phyloP scores from a whole-genome alignment of 2,329 filamentous ascomycete genomes.

The Davidsoniella australis region DNA sequence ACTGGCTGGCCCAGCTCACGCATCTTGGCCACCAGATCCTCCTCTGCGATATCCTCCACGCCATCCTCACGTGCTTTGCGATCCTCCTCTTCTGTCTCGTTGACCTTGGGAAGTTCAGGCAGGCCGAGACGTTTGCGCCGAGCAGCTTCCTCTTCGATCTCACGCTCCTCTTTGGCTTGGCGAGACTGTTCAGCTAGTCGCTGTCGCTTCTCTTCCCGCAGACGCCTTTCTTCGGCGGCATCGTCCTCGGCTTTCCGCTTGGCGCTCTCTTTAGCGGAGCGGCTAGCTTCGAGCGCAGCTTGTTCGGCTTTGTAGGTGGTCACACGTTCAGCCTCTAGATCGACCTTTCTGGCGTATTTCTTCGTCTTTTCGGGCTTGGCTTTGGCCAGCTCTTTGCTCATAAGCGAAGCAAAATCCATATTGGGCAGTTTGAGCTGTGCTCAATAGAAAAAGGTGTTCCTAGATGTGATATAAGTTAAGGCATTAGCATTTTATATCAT shows the following conservation, averaged over 20 bases:
- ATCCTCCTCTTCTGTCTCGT: constrained; percentile 23
- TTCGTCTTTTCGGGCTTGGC: constrained; percentile 39
- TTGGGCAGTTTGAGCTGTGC: constrained; percentile 15
- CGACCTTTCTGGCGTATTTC: constrained; percentile 74
- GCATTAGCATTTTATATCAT: too few species aligned
- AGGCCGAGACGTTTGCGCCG: constrained; percentile 64
- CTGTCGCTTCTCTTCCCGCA: constrained; percentile 66
- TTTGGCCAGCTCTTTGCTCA: constrained; percentile 85
- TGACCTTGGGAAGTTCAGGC: constrained; percentile 42
- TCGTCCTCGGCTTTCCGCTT: constrained; percentile 89
- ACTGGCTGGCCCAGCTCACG: constrained; percentile 57
- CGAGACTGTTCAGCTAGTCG: constrained; percentile 68
- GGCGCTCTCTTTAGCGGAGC: constrained; percentile 48
- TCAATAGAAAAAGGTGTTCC: neutral
- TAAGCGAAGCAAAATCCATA: constrained; percentile 93
- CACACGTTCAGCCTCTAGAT: constrained; percentile 67
- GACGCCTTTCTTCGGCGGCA: constrained; percentile 48
- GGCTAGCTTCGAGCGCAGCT: constrained; percentile 52
- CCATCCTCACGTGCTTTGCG: constrained; percentile 17
- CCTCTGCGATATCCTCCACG: constrained; percentile 50
- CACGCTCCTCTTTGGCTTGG: constrained; percentile 51
- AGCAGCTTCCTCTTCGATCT: constrained; percentile 53
- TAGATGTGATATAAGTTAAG: neutral
- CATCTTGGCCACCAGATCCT: constrained; percentile 50
- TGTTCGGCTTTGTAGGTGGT: constrained; percentile 73